A percentile compares a stretch with the other conserved stretches of the same genome.
Evolutionary conservation across 1,284 basidiomycete genomes (phyloP).

Genomic region (Anthracocystis panici-leucophaei): DNA sequence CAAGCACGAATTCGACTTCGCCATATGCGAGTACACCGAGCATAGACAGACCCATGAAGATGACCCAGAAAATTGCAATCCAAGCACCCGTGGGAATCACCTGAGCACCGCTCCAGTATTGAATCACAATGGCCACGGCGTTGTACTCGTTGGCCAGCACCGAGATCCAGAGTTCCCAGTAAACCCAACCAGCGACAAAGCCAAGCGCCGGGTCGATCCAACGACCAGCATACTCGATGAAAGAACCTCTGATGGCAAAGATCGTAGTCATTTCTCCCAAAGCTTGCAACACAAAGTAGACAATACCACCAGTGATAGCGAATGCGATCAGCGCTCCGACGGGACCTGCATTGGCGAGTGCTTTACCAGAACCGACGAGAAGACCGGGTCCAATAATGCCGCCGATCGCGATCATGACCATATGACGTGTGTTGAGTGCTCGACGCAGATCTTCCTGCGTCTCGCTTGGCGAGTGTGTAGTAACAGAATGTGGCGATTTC

Average conservation of each 20-base stretch:
- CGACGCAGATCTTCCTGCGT: constrained; percentile 42
- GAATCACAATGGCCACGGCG: constrained; percentile 47
- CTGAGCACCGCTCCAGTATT: constrained; percentile 38
- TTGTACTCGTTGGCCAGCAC: constrained; percentile 55
- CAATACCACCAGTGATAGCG: constrained; percentile 50
- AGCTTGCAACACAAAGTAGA: constrained; percentile 52
- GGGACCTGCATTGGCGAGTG: constrained; percentile 52
- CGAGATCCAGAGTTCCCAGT: constrained; percentile 50
- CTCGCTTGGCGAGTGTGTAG: background rate
- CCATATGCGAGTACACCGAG: constrained; percentile 51
- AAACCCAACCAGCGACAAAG: constrained; percentile 73
- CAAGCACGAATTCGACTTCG: constrained; percentile 64
- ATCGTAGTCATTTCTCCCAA: constrained; percentile 69
- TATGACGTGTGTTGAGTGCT: constrained; percentile 53
- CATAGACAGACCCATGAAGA: constrained; percentile 42
- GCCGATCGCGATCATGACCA: constrained; percentile 60
- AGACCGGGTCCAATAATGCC: constrained; percentile 63
- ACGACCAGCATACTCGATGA: constrained; percentile 82
- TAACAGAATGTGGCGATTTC: constrained; percentile 8
- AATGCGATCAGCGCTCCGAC: constrained; percentile 54
- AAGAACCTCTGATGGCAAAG: constrained; percentile 76
- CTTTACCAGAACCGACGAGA: constrained; percentile 50
- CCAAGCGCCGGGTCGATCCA: constrained; percentile 83
- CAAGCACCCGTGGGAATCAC: constrained; percentile 32
- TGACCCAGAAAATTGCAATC: constrained; percentile 56